phyloP scores from a whole-genome alignment of 129 eudicot species.

The Helichrysum umbraculigerum region DNA sequence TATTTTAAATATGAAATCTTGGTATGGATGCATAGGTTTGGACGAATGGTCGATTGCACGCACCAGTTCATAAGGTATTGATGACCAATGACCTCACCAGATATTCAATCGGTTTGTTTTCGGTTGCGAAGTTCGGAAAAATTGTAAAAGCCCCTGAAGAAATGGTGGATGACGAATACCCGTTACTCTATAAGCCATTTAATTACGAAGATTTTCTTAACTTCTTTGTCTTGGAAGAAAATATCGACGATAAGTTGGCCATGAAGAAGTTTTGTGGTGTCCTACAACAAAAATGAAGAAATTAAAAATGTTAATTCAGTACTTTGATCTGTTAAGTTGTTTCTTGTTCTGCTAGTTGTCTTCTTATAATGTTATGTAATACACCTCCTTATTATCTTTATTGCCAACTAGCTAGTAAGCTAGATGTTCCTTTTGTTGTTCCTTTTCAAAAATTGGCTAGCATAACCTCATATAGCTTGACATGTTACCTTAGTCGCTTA shows the following conservation, averaged over 20 bases:
- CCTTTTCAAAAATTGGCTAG: too few relatives aligned
- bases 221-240: conserved; percentile 36
- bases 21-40: conserved; percentile 36
- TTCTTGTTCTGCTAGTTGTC: too few relatives aligned
- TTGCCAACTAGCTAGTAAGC: too few relatives aligned
- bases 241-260: conserved; percentile 25
- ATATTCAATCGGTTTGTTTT: conserved; percentile 42
- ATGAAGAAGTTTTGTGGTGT: conserved; percentile 49
- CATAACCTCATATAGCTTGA: too few relatives aligned
- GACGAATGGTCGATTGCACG: conserved; percentile 49
- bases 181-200: conserved; percentile 43
- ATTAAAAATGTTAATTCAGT: too few relatives aligned
- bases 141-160: conserved; percentile 34
- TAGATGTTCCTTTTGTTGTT: too few relatives aligned
- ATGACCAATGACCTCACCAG: conserved; percentile 37
- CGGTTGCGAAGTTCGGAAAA: conserved; percentile 31
- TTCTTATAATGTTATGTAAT: too few relatives aligned
- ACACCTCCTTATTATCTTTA: too few relatives aligned
- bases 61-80: conserved; percentile 44
- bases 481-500: too few relatives aligned
- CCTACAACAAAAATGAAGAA: conserved; percentile 1
- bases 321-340: too few relatives aligned
- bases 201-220: conserved; percentile 41
- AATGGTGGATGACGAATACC: conserved; percentile 47
- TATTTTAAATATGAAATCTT: not conserved